phyloP scores from a whole-genome alignment of 2,329 filamentous ascomycete species.

The Gnomoniopsis smithogilvyi region DNA sequence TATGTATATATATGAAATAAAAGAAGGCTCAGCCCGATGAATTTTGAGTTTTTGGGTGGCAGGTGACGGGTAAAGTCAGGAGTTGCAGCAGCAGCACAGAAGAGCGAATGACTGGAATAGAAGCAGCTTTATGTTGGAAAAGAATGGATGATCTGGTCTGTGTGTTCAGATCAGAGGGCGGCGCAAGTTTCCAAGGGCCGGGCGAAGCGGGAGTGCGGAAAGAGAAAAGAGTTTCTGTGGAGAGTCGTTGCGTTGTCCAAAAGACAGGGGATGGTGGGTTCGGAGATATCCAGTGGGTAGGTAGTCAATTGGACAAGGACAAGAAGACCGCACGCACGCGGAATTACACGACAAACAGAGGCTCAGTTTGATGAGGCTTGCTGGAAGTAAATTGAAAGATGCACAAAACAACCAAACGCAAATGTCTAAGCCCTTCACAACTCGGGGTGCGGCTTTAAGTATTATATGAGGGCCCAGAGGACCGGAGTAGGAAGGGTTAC shows the following conservation, averaged over 20 bases:
- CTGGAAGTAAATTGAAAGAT: conserved; percentile 10
- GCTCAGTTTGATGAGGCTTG: not conserved
- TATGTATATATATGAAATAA: too few species aligned
- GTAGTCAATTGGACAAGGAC: conserved; percentile 1
- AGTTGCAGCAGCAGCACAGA: conserved; percentile 5
- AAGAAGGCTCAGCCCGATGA: conserved; percentile 20
- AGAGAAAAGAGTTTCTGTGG: conserved; percentile 2
- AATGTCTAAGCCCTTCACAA: not conserved
- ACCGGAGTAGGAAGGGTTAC: not conserved
- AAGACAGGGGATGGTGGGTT: conserved; percentile 10
- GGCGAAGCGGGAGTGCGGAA: too few species aligned
- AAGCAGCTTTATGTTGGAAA: conserved; percentile 12
- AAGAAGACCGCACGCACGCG: conserved; percentile 7
- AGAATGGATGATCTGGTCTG: conserved; percentile 19
- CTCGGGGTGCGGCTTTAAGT: conserved; percentile 15
- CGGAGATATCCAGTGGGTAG: conserved; percentile 14
- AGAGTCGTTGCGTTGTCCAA: conserved; percentile 9
- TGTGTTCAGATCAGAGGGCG: conserved; percentile 12
- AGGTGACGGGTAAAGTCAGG: not conserved
- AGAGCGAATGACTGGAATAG: conserved; percentile 15
- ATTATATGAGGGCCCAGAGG: conserved; percentile 14
- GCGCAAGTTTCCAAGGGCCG: not conserved
- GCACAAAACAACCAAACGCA: not conserved
- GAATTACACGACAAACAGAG: conserved; percentile 11
- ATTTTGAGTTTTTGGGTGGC: conserved; percentile 5